phyloP scores from a whole-genome alignment of 371 early-diverging fungal species.

The Capillidium heterosporum region DNA sequence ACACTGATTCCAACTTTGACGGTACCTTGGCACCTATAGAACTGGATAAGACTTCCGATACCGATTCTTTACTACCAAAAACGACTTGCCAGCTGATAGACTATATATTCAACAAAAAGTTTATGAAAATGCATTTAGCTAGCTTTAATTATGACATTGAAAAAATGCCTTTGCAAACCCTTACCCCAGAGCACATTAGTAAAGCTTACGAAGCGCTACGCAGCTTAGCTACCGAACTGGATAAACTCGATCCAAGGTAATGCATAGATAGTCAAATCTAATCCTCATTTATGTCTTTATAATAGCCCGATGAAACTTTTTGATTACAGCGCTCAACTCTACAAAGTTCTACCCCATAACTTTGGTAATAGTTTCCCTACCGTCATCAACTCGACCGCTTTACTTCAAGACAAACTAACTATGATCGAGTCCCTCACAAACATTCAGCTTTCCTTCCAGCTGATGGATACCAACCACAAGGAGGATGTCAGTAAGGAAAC shows the following conservation, averaged over 20 bases:
- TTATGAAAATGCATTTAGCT: too few species aligned
- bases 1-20: too few species aligned
- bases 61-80: too few species aligned
- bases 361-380: constrained; percentile 28
- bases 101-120: too few species aligned
- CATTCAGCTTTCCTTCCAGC: constrained; percentile 29
- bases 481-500: constrained; percentile 13
- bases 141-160: constrained; percentile 30
- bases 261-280: constrained; percentile 2
- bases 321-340: constrained; percentile 13
- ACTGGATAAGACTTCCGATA: too few species aligned
- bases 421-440: constrained; percentile 40
- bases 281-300: not conserved
- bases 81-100: too few species aligned
- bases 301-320: not conserved
- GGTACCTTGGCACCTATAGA: too few species aligned
- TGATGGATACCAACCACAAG: constrained; percentile 19
- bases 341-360: constrained; percentile 35
- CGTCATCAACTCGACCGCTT: constrained; percentile 15
- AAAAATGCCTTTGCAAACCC: constrained; percentile 43
- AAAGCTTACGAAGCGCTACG: constrained; percentile 27
- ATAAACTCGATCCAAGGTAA: not conserved
- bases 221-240: constrained; percentile 18
- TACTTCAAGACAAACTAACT: constrained; percentile 24
- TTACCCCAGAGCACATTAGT: constrained; percentile 27